Conservation (phyloP, 2,329 filamentous ascomycete genomes). For the Penicillium paneum region DNA sequence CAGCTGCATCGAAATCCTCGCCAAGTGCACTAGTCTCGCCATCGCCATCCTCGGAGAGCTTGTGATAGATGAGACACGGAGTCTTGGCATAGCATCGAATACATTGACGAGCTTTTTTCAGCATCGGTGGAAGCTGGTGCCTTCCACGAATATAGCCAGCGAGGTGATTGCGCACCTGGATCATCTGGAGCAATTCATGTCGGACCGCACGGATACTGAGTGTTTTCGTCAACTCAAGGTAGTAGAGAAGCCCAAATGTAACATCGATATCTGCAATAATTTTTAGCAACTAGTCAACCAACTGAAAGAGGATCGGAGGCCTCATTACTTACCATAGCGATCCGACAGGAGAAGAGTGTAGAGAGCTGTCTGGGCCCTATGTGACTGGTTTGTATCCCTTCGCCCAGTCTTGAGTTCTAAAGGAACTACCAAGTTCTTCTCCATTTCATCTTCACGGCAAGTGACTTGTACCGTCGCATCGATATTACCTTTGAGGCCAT, state of each 20-base stretch:
- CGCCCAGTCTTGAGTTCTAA: constrained; percentile 96
- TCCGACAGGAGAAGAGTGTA: constrained; percentile 92
- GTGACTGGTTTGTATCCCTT: constrained; percentile 70
- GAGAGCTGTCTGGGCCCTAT: constrained; percentile 89
- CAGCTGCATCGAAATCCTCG: constrained; percentile 75
- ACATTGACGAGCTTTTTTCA: constrained; percentile 77
- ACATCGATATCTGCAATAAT: constrained; percentile 69
- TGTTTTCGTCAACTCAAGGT: constrained; percentile 85
- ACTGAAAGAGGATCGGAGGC: neutral
- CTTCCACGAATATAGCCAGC: constrained; percentile 81
- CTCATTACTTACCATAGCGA: constrained; percentile 62
- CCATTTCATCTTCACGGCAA: constrained; percentile 67
- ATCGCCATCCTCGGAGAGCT: constrained; percentile 77
- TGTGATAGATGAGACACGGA: constrained; percentile 90
- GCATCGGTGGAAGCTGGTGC: constrained; percentile 79
- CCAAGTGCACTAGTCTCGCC: constrained; percentile 77
- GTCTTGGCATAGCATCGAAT: constrained; percentile 86
- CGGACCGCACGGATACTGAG: constrained; percentile 80
- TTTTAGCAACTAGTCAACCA: constrained; percentile 13
- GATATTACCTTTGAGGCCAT: constrained; percentile 94
- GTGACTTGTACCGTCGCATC: constrained; percentile 91
- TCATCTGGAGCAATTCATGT: constrained; percentile 90
- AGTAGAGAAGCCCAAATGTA: constrained; percentile 86
- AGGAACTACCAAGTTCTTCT: constrained; percentile 74
- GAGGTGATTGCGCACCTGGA: constrained; percentile 89